Conservation (phyloP, 805 yeast genomes). For the Spencermartinsiella europaea region DNA sequence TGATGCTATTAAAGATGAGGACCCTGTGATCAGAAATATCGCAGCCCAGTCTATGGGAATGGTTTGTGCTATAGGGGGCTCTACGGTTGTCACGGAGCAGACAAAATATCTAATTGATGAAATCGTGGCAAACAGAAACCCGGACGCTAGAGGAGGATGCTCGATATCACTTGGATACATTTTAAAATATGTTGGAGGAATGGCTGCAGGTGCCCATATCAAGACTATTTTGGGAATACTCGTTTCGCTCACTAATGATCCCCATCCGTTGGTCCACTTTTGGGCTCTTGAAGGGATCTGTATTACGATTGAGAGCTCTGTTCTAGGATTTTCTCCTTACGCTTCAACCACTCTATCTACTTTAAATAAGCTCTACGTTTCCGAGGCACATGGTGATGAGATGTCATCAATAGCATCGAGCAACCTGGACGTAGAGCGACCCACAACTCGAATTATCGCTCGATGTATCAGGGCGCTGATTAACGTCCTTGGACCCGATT, state of each 20-base stretch:
- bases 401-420: slow-evolving; percentile 41
- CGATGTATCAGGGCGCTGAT: slow-evolving; percentile 43
- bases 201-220: slow-evolving; percentile 36
- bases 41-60: slow-evolving; percentile 59
- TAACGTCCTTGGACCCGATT: slow-evolving; percentile 55
- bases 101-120: slow-evolving; percentile 54
- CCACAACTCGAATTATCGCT: slow-evolving; percentile 42
- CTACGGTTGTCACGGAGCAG: slow-evolving; percentile 34
- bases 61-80: slow-evolving; percentile 32
- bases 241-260: slow-evolving; percentile 61
- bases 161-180: slow-evolving; percentile 46
- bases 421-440: slow-evolving; percentile 44
- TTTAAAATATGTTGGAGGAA: slow-evolving; percentile 36
- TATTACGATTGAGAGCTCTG: slow-evolving; percentile 51
- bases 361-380: slow-evolving; percentile 36
- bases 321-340: slow-evolving; percentile 39
- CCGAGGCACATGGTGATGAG: slow-evolving; percentile 48
- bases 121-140: slow-evolving; percentile 61
- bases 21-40: slow-evolving; percentile 39
- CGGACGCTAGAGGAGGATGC: slow-evolving; percentile 57
- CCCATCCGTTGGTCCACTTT: slow-evolving; percentile 78
- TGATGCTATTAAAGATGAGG: slow-evolving; percentile 36
- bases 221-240: slow-evolving; percentile 50
- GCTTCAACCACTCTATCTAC: slow-evolving; percentile 41
- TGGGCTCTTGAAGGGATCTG: slow-evolving; percentile 62